phyloP scores from a whole-genome alignment of 2,329 filamentous ascomycete genomes.

The Pestalotiopsis sp. region DNA sequence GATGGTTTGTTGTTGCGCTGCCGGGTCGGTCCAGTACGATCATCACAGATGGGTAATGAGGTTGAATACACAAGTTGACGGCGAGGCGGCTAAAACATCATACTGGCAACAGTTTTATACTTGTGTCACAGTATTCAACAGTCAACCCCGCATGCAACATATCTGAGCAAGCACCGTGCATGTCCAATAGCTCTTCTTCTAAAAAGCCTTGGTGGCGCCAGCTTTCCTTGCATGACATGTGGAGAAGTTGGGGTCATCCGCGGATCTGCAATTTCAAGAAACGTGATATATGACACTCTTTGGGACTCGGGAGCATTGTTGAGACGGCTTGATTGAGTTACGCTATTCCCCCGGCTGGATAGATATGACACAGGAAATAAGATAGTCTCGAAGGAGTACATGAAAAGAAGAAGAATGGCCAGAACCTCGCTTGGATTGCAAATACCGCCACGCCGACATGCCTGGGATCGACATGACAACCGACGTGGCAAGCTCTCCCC shows the following conservation, averaged over 20 bases:
- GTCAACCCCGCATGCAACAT: background rate
- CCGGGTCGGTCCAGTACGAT: too few relatives aligned
- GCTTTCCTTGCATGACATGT: background rate
- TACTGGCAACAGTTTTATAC: too few relatives aligned
- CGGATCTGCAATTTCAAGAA: background rate
- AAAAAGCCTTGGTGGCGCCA: background rate
- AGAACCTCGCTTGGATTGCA: background rate
- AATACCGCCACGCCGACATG: background rate
- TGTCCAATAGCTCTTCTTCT: background rate
- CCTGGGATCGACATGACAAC: background rate
- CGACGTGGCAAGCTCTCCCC: background rate
- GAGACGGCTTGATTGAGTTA: slow-evolving; percentile 12
- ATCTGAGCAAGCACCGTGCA: background rate
- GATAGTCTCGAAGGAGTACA: background rate
- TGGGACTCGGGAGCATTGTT: background rate
- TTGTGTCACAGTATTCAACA: background rate
- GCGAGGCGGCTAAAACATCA: too few relatives aligned
- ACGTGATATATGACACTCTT: background rate
- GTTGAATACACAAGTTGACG: too few relatives aligned
- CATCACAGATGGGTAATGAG: too few relatives aligned
- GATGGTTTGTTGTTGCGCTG: too few relatives aligned
- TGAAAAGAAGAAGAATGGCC: background rate
- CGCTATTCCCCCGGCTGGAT: slow-evolving; percentile 2
- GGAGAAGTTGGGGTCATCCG: background rate
- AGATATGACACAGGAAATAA: background rate